These are phyloP conservation scores for Suhomyces prunicola DNA, from an alignment of 805 yeast species.

Conservation along the genomic window DNA sequence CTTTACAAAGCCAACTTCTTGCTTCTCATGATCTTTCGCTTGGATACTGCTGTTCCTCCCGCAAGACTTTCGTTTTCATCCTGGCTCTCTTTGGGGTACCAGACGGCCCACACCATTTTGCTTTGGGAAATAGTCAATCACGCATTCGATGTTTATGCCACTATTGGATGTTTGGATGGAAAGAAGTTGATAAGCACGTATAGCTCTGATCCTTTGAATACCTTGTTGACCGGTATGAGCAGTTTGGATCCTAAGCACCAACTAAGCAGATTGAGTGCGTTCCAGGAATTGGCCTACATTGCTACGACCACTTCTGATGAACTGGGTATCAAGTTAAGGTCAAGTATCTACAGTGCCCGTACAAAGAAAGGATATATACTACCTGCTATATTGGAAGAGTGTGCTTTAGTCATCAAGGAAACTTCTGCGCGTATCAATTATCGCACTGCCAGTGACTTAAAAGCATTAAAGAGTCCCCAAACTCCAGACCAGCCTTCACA, in stretches of 20 bases:
- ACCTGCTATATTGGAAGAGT: constrained; percentile 59
- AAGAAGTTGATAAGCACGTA: constrained; percentile 58
- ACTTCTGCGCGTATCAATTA: constrained; percentile 43
- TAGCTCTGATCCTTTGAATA: constrained; percentile 59
- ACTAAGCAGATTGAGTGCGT: constrained; percentile 56
- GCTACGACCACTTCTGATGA: constrained; percentile 41
- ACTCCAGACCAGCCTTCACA: neutral
- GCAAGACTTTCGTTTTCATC: constrained; percentile 29
- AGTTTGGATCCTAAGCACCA: constrained; percentile 40
- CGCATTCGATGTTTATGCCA: constrained; percentile 60
- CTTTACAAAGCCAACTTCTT: constrained; percentile 37
- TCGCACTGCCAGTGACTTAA: constrained; percentile 29
- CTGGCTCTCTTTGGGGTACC: constrained; percentile 25
- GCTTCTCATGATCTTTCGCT: constrained; percentile 26
- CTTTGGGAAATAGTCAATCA: constrained; percentile 57
- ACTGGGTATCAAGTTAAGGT: constrained; percentile 44
- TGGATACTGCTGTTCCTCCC: constrained; percentile 43
- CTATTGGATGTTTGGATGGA: constrained; percentile 70
- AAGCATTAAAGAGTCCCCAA: constrained; percentile 16
- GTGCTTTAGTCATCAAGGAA: constrained; percentile 51
- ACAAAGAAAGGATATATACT: constrained; percentile 48
- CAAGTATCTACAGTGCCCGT: constrained; percentile 51
- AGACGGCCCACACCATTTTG: constrained; percentile 34
- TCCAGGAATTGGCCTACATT: constrained; percentile 69
- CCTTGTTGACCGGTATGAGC: constrained; percentile 61